Base-by-base conservation (phyloP, 2,329 filamentous ascomycete genomes). In the Alternaria sp. region DNA sequence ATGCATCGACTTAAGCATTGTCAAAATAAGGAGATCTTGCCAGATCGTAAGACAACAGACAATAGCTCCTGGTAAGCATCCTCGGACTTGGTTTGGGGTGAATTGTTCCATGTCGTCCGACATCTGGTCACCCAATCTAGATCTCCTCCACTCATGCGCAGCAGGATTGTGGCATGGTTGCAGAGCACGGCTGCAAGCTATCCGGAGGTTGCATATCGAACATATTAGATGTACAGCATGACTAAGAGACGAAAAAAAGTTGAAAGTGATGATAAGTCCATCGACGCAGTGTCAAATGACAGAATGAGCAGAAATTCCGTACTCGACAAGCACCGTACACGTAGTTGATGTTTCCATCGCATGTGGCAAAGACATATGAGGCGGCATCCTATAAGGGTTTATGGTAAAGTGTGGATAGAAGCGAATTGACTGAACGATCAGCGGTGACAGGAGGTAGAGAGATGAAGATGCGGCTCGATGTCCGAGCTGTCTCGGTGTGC, bases 111-210 rank as follows among this genome's bases (percentile, higher is more conserved):
- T 14, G 3, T 3, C 4, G 29, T 7, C 14, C 3, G 21, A 36
- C 8, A 4, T 10, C 7, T 11, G 5, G 23, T 10, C 14, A 10
- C 26, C 4, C 29, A 49, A 36, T 17, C 17, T 11, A 37, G 33
- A 24, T n/a, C 17, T 36, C 9, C 17, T 36, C 33, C 21, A 17
- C 11, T 49, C 21, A 3, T 3, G 21, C 13, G 14, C 45, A 37
- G 45, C 31, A 49, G 31, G 45, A 28, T 37, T 49, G 31, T 7
- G 45, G 45, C 45, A 21, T 21, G n/a, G 31, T 36, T 37, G 33
- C 21, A 26, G 10, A 41, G 39, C 7, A 0, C 21, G 4, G 11
- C 37, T 40, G 21, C 21, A 11, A 21, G 17, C 2, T 41, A 2
- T 13, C 24, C 39, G 5, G 29, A 13, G 5, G 2, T 14, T 4